Conservation (phyloP, 345 rosid species). For the Dimocarpus longan region DNA sequence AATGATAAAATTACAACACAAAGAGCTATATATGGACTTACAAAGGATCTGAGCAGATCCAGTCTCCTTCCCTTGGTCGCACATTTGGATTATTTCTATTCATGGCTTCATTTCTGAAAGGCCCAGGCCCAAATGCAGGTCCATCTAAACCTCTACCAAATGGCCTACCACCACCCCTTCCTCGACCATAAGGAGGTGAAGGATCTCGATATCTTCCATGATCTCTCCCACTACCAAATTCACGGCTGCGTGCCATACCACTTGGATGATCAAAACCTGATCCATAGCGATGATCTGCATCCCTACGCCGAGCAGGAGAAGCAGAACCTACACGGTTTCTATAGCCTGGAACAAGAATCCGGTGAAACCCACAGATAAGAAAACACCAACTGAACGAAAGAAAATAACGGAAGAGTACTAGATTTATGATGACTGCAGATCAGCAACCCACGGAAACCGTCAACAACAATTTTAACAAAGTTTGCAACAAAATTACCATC, state of each 20-base stretch:
- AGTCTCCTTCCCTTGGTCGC: conserved; percentile 93
- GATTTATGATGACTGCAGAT: conserved; percentile 16
- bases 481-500: conserved; percentile 36
- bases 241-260: conserved; percentile 51
- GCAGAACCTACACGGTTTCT: conserved; percentile 76
- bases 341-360: conserved; percentile 61
- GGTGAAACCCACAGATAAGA: conserved; percentile 38
- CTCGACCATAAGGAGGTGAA: conserved; percentile 66
- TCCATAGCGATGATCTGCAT: conserved; percentile 56
- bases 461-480: conserved; percentile 30
- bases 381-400: conserved; percentile 19
- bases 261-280: conserved; percentile 64
- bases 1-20: neutral
- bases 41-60: conserved; percentile 72
- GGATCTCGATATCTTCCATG: conserved; percentile 66
- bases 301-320: conserved; percentile 68
- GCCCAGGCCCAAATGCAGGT: conserved; percentile 61
- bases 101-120: conserved; percentile 49
- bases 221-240: conserved; percentile 60
- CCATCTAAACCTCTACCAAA: conserved; percentile 64
- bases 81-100: conserved; percentile 69
- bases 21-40: conserved; percentile 40
- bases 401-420: conserved; percentile 24
- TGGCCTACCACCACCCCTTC: conserved; percentile 67
- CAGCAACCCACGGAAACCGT: conserved; percentile 29